Evolutionary conservation across 768 basidiomycete genomes (phyloP), one percentile per base, ranked within the genome.

Genomic region (Trametes cubensis): DNA sequence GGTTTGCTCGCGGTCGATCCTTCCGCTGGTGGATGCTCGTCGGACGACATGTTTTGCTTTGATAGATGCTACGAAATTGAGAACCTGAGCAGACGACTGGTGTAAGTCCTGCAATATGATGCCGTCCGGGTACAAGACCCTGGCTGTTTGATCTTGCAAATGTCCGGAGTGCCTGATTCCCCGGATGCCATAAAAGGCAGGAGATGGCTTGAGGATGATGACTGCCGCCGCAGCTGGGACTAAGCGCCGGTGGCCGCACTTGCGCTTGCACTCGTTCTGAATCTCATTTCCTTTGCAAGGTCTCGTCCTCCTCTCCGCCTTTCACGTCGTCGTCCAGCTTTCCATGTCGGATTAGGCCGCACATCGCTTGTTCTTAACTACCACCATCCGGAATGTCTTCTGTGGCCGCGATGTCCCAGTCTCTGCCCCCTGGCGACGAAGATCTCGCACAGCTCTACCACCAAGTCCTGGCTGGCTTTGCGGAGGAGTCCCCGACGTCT

Each of bases 361-460:
- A 18, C 26, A 18, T 34, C 13, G 25, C 23, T 28, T 49, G 25
- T 49, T 5, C 8, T 13, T 8, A n/a, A 13, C 38, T 20, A 17
- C 21, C 20, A n/a, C 17, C 18, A 18, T 20, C 17, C 17, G 41
- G 25, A 14, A 79, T 80, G 79, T 75, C 79, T 26, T 61, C 75
- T 23, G 70, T 73, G 54, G 74, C 76, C 21, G 61, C 75, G 44
- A 71, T 74, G 63, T 61, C 69, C 62, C 78, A 69, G 64, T 71
- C 73, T 28, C 73, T 74, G 38, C 77, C 77, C 7, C 83, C 86
- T 4, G 82, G 83, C 41, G 89, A 90, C 63, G 85, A 85, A 67
- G 89, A 90, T 69, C 80, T 91, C 5, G 86, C 89, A 66, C 80
- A 81, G 59, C 81, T 92, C 46, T 92, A 90, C 73, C 83, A 90